phyloP scores from a whole-genome alignment of 2,329 filamentous ascomycete genomes.

The Cladophialophora exuberans region DNA sequence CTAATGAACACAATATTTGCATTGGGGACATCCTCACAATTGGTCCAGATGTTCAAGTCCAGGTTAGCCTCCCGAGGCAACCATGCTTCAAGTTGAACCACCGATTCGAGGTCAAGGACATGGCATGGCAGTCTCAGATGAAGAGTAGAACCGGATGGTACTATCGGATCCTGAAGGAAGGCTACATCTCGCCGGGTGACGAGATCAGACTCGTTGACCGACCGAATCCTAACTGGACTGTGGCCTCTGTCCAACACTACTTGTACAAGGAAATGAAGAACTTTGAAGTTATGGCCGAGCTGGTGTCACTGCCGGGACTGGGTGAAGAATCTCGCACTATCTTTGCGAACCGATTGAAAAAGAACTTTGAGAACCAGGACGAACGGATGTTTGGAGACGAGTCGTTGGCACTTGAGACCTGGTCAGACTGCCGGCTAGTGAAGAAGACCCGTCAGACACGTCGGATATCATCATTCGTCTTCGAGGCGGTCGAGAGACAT shows the following conservation, averaged over 20 bases:
- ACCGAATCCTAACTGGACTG: constrained; percentile 5
- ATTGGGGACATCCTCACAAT: constrained; percentile 65
- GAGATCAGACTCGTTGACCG: constrained; percentile 8
- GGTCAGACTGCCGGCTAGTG: constrained; percentile 5
- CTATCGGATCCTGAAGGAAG: constrained; percentile 9
- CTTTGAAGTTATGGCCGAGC: constrained; percentile 8
- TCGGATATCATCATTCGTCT: constrained; percentile 5
- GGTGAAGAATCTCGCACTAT: background rate
- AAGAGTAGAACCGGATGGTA: constrained; percentile 65
- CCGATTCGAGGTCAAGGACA: constrained; percentile 65
- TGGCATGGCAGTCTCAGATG: constrained; percentile 61
- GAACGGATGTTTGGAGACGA: constrained; percentile 10
- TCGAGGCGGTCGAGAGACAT: background rate
- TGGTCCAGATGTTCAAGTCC: constrained; percentile 51
- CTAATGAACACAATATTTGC: constrained; percentile 68
- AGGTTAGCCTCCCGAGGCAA: constrained; percentile 64
- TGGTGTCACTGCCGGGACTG: constrained; percentile 6
- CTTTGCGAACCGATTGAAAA: constrained; percentile 9
- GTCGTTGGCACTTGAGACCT: constrained; percentile 4
- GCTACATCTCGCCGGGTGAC: constrained; percentile 5
- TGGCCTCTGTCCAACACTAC: constrained; percentile 10
- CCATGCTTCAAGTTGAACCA: constrained; percentile 72
- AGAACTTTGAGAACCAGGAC: constrained; percentile 10
- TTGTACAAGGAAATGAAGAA: constrained; percentile 8
- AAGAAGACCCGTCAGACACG: constrained; percentile 4